Conservation (phyloP, 75 land plant genomes). For the Sequoia sempervirens region DNA sequence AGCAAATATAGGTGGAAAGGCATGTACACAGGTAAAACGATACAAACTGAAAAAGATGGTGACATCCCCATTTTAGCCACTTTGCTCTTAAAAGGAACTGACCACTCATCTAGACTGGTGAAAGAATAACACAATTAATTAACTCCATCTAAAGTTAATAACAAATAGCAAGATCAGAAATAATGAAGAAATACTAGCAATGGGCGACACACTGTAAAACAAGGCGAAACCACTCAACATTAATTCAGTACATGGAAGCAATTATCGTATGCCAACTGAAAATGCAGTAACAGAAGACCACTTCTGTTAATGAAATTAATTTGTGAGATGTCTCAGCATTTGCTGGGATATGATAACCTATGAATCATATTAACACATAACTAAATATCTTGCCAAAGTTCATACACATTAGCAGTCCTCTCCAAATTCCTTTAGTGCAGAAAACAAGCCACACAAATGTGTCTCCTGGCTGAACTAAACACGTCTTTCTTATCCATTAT, state of each 20-base stretch:
- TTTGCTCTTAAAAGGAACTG: not conserved
- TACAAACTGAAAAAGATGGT: not conserved
- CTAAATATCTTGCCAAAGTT: not conserved
- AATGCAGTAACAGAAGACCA: not conserved
- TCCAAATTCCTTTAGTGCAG: not conserved
- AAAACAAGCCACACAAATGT: not conserved
- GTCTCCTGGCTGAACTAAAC: conserved; percentile 2
- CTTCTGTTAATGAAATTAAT: not conserved
- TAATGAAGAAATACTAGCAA: not conserved
- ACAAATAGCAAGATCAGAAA: not conserved
- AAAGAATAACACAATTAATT: not conserved
- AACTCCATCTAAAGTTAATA: not conserved
- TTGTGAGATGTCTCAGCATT: not conserved
- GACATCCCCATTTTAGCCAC: not conserved
- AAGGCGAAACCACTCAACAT: not conserved
- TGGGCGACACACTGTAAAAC: not conserved
- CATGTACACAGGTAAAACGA: no score
- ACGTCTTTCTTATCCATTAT: not conserved
- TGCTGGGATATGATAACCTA: not conserved
- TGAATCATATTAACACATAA: not conserved
- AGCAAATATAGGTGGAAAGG: no score
- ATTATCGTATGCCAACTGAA: not conserved
- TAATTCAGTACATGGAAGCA: not conserved
- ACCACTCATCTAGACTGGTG: not conserved
- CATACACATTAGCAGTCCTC: not conserved